phyloP scores from a whole-genome alignment of 2,329 filamentous ascomycete genomes.

The Cercospora nicotianae region DNA sequence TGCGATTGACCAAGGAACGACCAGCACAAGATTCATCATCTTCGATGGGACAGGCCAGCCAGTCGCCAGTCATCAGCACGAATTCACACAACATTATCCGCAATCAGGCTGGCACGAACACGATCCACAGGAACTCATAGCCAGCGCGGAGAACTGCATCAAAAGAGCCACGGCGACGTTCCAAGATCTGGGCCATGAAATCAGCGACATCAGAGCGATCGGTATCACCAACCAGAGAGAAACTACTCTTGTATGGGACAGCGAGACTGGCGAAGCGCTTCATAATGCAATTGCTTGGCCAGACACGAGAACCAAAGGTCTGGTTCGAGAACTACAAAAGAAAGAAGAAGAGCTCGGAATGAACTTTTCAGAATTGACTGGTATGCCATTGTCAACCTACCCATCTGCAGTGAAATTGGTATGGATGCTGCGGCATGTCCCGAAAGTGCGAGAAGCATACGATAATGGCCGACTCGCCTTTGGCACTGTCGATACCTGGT shows the following conservation, averaged over 20 bases:
- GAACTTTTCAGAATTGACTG: conserved; percentile 61
- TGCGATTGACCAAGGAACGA: conserved; percentile 88
- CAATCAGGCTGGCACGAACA: conserved; percentile 91
- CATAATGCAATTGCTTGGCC: conserved; percentile 89
- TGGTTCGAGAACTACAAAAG: conserved; percentile 75
- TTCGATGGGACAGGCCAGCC: conserved; percentile 78
- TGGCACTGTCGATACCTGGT: conserved; percentile 85
- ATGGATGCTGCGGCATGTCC: conserved; percentile 75
- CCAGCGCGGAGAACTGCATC: conserved; percentile 76
- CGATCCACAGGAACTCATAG: conserved; percentile 73
- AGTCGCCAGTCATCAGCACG: conserved; percentile 79
- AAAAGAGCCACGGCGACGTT: conserved; percentile 73
- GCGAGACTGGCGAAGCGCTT: conserved; percentile 73
- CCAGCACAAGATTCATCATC: conserved; percentile 84
- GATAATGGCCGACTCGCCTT: conserved; percentile 79
- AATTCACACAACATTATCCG: conserved; percentile 82
- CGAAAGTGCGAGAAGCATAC: conserved; percentile 70
- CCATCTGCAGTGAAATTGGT: conserved; percentile 84
- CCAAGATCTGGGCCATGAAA: conserved; percentile 63
- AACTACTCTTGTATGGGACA: conserved; percentile 83
- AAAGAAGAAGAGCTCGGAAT: conserved; percentile 68
- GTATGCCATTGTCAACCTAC: conserved; percentile 83
- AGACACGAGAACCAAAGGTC: conserved; percentile 73
- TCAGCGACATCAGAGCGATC: conserved; percentile 70
- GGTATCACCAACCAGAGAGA: conserved; percentile 87